These are phyloP conservation scores for Aurantiochytrium sp. DNA, from an alignment of 108 stramenopile species.

Conservation along the genomic window DNA sequence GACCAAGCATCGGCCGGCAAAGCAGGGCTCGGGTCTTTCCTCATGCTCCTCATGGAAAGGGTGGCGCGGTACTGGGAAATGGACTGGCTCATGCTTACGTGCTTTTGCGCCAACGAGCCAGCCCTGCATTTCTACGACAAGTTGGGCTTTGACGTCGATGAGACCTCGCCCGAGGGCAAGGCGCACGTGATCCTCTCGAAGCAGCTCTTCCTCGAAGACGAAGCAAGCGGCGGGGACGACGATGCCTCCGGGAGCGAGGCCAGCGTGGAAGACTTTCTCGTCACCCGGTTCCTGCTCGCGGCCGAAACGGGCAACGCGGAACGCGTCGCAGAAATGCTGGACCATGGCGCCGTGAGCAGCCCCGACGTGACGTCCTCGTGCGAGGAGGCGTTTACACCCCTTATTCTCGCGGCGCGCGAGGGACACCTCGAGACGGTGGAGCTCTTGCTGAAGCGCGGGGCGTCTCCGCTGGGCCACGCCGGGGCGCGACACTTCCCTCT, in stretches of 20 bases:
- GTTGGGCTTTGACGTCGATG: background rate
- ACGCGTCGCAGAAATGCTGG: background rate
- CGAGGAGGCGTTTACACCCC: background rate
- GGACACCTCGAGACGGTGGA: background rate
- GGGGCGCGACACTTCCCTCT: background rate
- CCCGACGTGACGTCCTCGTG: background rate
- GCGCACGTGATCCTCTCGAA: background rate
- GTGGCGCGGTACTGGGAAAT: background rate
- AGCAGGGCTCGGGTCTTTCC: background rate
- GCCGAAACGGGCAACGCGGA: background rate
- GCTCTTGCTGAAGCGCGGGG: background rate
- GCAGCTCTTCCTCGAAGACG: background rate
- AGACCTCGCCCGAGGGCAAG: background rate
- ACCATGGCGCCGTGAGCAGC: background rate
- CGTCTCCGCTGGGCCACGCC: background rate
- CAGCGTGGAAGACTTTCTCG: background rate
- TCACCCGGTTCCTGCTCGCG: background rate
- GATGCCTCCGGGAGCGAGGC: background rate
- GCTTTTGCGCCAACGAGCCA: background rate
- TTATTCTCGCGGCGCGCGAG: background rate
- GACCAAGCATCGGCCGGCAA: background rate
- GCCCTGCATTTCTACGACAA: background rate
- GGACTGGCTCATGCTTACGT: slow-evolving; percentile 5
- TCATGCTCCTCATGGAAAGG: background rate
- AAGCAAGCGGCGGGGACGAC: background rate